Percentiles rank a stretch among this genome's conserved stretches.
Evolutionary conservation across 1,284 basidiomycete genomes (phyloP).

Genomic region (Entoloma clypeatum): DNA sequence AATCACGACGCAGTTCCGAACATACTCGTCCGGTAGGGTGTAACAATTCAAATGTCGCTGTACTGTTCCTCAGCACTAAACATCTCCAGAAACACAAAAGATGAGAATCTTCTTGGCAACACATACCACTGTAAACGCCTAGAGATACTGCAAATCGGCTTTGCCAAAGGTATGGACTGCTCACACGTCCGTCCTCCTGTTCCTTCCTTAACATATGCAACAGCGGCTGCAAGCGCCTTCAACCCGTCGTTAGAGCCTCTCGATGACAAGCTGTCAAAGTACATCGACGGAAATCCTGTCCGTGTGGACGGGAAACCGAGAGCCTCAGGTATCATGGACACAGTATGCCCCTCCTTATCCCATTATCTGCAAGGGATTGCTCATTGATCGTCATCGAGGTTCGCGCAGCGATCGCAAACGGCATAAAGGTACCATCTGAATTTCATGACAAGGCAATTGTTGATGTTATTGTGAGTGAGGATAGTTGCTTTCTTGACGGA

Average conservation of each 20-base stretch:
- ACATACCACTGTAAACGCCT: constrained; percentile 67
- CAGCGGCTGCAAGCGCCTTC: constrained; percentile 64
- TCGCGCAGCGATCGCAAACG: constrained; percentile 67
- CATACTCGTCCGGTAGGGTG: constrained; percentile 52
- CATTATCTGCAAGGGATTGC: background rate
- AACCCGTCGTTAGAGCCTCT: constrained; percentile 64
- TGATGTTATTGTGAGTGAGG: constrained; percentile 48
- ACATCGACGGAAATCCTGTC: constrained; percentile 65
- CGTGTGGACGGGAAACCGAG: constrained; percentile 75
- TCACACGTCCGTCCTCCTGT: background rate
- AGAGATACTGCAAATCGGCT: constrained; percentile 56
- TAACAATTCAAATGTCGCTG: constrained; percentile 1
- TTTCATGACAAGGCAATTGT: constrained; percentile 60
- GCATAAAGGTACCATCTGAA: constrained; percentile 63
- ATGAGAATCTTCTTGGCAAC: constrained; percentile 76
- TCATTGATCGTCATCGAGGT: constrained; percentile 36
- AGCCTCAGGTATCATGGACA: constrained; percentile 79
- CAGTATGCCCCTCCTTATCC: constrained; percentile 33
- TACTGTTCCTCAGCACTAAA: background rate
- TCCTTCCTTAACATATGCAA: background rate
- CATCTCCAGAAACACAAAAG: constrained; percentile 52
- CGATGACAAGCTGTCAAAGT: constrained; percentile 65
- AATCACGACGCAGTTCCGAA: constrained; percentile 42
- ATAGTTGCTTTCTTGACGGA: background rate
- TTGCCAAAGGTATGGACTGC: constrained; percentile 31